Evolutionary conservation across 2,329 filamentous ascomycete genomes (phyloP).

Genomic region (Penicillium sp.): DNA sequence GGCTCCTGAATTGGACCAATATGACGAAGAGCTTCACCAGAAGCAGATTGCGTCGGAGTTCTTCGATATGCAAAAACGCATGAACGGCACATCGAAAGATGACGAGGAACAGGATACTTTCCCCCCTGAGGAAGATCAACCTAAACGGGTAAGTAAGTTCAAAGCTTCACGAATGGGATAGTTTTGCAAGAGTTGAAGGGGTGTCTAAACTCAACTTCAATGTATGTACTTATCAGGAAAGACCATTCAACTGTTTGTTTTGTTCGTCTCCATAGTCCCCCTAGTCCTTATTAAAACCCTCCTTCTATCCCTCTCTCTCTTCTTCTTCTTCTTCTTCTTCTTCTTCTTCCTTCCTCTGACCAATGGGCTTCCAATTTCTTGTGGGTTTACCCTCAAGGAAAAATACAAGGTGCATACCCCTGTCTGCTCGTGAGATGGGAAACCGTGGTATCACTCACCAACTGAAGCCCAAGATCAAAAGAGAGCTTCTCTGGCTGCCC

Average conservation of each 20-base stretch:
- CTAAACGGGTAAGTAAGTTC: constrained; percentile 48
- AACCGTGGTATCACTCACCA: constrained; percentile 5
- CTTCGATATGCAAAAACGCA: constrained; percentile 75
- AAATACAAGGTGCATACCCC: constrained; percentile 8
- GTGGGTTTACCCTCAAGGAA: background rate
- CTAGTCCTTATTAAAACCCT: background rate
- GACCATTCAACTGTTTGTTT: constrained; percentile 1
- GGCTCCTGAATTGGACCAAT: constrained; percentile 59
- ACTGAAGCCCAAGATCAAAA: constrained; percentile 9
- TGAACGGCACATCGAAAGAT: constrained; percentile 71
- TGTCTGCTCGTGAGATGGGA: background rate
- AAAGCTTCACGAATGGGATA: constrained; percentile 47
- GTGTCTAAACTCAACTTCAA: background rate
- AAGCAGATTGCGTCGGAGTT: constrained; percentile 81
- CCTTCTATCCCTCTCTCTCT: background rate
- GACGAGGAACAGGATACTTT: constrained; percentile 67
- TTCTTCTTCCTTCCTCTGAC: constrained; percentile 1
- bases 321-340: background rate
- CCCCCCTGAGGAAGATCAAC: constrained; percentile 63
- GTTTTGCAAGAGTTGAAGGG: background rate
- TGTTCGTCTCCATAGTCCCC: background rate
- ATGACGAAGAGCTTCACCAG: constrained; percentile 70
- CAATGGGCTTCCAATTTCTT: constrained; percentile 3
- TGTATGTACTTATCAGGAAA: background rate
- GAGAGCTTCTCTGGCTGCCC: constrained; percentile 14